Evolutionary conservation across 139 green algal species (phyloP).

Genomic region (Coccomyxa sp.): DNA sequence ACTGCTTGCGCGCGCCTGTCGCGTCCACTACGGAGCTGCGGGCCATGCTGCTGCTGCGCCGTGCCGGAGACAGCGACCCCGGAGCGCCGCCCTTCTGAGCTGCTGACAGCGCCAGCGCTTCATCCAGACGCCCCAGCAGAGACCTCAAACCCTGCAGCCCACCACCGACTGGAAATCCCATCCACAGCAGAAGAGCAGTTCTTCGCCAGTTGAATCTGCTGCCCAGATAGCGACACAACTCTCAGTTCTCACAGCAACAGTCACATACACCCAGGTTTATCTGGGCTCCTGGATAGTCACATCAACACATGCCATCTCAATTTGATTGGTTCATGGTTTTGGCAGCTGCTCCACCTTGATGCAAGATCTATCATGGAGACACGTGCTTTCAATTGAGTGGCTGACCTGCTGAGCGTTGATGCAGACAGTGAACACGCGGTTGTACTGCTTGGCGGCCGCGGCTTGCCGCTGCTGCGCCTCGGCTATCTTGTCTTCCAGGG

Average conservation of each 20-base stretch:
- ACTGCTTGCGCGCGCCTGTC: not conserved
- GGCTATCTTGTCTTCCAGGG: slow-evolving; percentile 9
- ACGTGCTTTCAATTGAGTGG: too few species aligned
- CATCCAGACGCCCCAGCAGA: slow-evolving; percentile 47
- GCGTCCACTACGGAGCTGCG: not conserved
- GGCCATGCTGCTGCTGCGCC: slow-evolving; percentile 11
- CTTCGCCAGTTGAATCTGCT: not conserved
- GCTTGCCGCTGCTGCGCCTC: slow-evolving; percentile 27
- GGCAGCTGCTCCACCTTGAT: too few species aligned
- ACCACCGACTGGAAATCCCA: not conserved
- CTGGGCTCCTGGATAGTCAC: not conserved
- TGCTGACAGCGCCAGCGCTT: slow-evolving; percentile 25
- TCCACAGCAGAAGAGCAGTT: not conserved
- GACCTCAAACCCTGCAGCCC: slow-evolving; percentile 43
- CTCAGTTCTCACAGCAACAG: not conserved
- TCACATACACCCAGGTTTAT: not conserved
- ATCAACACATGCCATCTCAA: not conserved
- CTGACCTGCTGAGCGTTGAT: slow-evolving; percentile 54
- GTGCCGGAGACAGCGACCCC: not conserved
- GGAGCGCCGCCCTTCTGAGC: not conserved
- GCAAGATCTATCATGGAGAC: too few species aligned
- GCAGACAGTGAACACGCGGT: slow-evolving; percentile 56
- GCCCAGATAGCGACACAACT: not conserved
- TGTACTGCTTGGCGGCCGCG: slow-evolving; percentile 47
- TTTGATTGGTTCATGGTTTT: not conserved